phyloP scores from a whole-genome alignment of 2,329 filamentous ascomycete genomes.

The Arthroderma sp. region DNA sequence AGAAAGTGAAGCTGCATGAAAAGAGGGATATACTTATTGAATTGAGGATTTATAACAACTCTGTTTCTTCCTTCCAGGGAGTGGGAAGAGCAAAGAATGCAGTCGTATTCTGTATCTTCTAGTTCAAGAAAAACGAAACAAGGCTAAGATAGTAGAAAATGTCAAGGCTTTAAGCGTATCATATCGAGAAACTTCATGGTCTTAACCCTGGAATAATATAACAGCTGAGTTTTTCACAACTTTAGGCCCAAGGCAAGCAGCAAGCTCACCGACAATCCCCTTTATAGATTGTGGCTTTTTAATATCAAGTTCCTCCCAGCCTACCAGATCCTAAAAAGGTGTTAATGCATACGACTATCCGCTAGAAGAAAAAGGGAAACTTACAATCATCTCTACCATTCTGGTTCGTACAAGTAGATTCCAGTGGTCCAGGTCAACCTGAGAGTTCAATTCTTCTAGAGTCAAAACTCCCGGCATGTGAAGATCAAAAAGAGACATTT shows the following conservation, averaged over 20 bases:
- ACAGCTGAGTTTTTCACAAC: conserved; percentile 29
- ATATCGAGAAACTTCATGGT: too few species aligned
- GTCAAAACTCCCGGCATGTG: conserved; percentile 35
- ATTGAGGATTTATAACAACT: too few species aligned
- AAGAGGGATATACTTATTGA: not conserved
- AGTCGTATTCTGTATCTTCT: too few species aligned
- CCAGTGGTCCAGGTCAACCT: conserved; percentile 34
- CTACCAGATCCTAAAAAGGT: conserved; percentile 27
- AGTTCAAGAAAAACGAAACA: too few species aligned
- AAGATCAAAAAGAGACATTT: conserved; percentile 33
- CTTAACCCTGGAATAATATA: conserved; percentile 19
- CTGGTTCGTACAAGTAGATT: conserved; percentile 27
- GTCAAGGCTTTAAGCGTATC: too few species aligned
- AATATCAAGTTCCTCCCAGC: conserved; percentile 33
- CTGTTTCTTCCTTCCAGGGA: too few species aligned
- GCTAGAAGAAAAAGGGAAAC: conserved; percentile 2
- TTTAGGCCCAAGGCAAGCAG: conserved; percentile 31
- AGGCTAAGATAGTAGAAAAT: too few species aligned
- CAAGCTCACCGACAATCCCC: conserved; percentile 34
- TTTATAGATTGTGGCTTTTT: conserved; percentile 32
- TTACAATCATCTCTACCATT: conserved; percentile 32
- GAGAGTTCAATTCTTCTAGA: conserved; percentile 25
- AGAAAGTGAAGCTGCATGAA: not conserved
- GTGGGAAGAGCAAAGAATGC: too few species aligned
- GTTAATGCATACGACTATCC: not conserved